Evolutionary conservation across 129 eudicot species (phyloP).

Genomic region (Scalesia atractyloides): DNA sequence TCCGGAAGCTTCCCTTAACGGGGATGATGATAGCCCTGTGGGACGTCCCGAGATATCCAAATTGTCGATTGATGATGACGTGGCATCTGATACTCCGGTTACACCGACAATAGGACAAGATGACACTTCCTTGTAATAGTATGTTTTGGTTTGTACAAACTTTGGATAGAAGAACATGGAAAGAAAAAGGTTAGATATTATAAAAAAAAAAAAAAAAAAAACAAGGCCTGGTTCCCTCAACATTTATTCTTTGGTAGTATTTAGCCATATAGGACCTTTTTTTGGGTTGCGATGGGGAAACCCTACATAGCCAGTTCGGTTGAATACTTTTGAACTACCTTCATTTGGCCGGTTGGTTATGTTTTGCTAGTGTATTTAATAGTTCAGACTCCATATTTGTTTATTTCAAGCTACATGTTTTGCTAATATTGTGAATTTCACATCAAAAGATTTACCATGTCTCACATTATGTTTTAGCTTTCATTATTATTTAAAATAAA

Average conservation of each 20-base stretch:
- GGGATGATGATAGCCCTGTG: slow-evolving; percentile 43
- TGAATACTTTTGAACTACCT: no score
- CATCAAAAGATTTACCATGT: no score
- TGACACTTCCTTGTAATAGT: slow-evolving; percentile 17
- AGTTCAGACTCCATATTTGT: no score
- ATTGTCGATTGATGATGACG: slow-evolving; percentile 49
- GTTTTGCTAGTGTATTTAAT: no score
- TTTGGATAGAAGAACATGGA: slow-evolving; percentile 6
- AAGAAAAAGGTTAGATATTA: slow-evolving; percentile 9
- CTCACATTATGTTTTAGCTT: no score
- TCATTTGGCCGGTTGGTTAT: no score
- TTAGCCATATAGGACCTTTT: neutral
- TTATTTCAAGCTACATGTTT: no score
- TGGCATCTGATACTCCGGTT: slow-evolving; percentile 38
- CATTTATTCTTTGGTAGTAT: neutral
- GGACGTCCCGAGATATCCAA: slow-evolving; percentile 43
- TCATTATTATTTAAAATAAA: no score
- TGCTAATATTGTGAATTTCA: no score
- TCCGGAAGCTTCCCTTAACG: slow-evolving; percentile 42
- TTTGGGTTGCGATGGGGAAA: no score
- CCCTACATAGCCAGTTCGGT: no score
- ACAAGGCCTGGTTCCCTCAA: neutral
- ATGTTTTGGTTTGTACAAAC: slow-evolving; percentile 12
- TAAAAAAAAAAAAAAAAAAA: neutral
- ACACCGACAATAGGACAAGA: slow-evolving; percentile 39